Evolutionary conservation across 306 rosid species (phyloP).

Genomic region (Castanea mollissima): DNA sequence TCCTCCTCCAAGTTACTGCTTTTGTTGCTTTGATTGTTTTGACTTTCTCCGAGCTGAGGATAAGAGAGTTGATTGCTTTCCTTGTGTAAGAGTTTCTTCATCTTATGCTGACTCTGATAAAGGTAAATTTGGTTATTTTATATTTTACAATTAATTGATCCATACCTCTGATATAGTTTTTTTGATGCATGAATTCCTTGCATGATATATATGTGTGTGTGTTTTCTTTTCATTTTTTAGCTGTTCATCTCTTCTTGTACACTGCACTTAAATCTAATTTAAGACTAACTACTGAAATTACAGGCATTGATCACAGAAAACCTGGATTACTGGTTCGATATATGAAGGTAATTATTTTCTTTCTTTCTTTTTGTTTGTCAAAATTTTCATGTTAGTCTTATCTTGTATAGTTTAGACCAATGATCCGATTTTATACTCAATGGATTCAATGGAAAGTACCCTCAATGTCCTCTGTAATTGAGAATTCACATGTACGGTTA

Average conservation of each 20-base stretch:
- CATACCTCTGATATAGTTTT: too few species aligned
- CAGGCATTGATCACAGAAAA: conserved; percentile 63
- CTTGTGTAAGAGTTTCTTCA: conserved; percentile 67
- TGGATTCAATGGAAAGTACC: not conserved
- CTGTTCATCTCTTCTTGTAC: not conserved
- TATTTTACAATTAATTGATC: not conserved
- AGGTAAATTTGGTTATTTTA: conserved; percentile 45
- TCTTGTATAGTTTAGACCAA: too few species aligned
- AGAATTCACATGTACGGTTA: not conserved
- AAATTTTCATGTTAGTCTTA: not conserved
- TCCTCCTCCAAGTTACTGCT: conserved; percentile 95
- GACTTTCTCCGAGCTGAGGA: conserved; percentile 82
- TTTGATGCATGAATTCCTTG: conserved; percentile 10
- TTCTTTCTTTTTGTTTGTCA: not conserved
- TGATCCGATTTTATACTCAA: too few species aligned
- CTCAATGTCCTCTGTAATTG: not conserved
- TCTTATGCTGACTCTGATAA: conserved; percentile 53
- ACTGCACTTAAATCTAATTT: not conserved
- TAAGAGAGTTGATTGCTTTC: conserved; percentile 91
- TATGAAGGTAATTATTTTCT: conserved; percentile 71
- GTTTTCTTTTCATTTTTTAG: not conserved
- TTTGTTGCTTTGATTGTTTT: conserved; percentile 87
- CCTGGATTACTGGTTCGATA: conserved; percentile 78
- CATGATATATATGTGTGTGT: too few species aligned
- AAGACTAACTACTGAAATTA: conserved; percentile 19